A percentile compares a stretch with the other conserved stretches of the same genome.
phyloP scores from a whole-genome alignment of 352 stramenopile genomes.

The Phytophthora sp. region DNA sequence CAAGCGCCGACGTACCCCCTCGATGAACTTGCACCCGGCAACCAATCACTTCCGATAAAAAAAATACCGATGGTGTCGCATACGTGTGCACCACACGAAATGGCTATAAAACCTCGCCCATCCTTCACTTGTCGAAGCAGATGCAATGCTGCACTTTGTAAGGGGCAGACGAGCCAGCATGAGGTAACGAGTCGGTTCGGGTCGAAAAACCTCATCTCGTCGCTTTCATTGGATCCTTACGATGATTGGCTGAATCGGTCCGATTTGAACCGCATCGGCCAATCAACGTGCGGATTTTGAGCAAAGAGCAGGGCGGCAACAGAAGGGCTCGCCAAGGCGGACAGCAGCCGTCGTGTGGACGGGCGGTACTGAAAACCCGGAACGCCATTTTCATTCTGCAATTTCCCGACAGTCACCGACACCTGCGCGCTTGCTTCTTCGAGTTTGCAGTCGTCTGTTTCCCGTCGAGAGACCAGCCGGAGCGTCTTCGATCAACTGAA shows the following conservation, averaged over 20 bases:
- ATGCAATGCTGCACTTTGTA: constrained; percentile 22
- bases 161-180: constrained; percentile 26
- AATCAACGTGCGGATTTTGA: constrained; percentile 17
- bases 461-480: constrained; percentile 32
- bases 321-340: constrained; percentile 3
- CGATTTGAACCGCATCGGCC: background rate
- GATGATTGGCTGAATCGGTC: constrained; percentile 23
- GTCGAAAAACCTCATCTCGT: constrained; percentile 17
- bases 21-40: constrained; percentile 28
- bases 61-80: constrained; percentile 32
- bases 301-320: constrained; percentile 14
- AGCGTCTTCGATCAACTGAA: constrained; percentile 21
- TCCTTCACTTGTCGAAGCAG: constrained; percentile 27
- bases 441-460: constrained; percentile 25
- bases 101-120: constrained; percentile 17
- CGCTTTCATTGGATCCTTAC: background rate
- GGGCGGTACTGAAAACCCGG: constrained; percentile 12
- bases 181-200: constrained; percentile 29
- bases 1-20: constrained; percentile 10
- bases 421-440: constrained; percentile 13
- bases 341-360: constrained; percentile 19
- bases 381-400: constrained; percentile 59
- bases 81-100: constrained; percentile 18
- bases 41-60: constrained; percentile 34
- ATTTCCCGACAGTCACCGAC: constrained; percentile 63